Evolutionary conservation across 148 eudicot species (phyloP).

Genomic region (Nepenthes mirabilis): DNA sequence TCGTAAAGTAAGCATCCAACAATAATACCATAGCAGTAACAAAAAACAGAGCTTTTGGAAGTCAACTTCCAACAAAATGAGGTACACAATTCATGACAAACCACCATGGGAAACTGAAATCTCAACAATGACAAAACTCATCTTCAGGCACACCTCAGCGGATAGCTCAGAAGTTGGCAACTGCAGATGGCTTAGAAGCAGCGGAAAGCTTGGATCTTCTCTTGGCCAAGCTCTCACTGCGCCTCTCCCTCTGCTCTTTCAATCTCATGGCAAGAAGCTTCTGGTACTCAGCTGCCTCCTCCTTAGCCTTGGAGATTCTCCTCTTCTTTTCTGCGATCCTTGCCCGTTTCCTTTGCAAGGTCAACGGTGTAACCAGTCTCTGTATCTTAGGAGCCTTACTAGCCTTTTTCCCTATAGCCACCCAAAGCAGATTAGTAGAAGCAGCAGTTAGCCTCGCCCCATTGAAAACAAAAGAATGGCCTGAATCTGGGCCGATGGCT

Average conservation of each 20-base stretch:
- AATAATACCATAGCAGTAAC: too few species aligned
- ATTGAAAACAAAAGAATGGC: too few species aligned
- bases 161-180: background rate
- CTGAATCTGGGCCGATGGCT: too few species aligned
- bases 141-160: background rate
- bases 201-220: slow-evolving; percentile 28
- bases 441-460: background rate
- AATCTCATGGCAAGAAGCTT: slow-evolving; percentile 33
- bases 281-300: slow-evolving; percentile 43
- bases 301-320: slow-evolving; percentile 46
- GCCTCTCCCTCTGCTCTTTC: slow-evolving; percentile 43
- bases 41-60: too few species aligned
- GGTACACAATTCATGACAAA: too few species aligned
- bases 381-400: slow-evolving; percentile 93
- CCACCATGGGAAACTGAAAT: background rate
- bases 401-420: slow-evolving; percentile 45
- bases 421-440: background rate
- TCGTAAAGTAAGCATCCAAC: too few species aligned
- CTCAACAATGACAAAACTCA: slow-evolving; percentile 1
- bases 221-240: slow-evolving; percentile 42
- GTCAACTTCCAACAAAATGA: too few species aligned
- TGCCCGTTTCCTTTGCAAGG: slow-evolving; percentile 83
- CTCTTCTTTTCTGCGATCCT: slow-evolving; percentile 86
- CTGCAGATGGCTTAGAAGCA: slow-evolving; percentile 4
- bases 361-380: slow-evolving; percentile 82